Conservation (phyloP, 805 yeast species). For the Candida sakaeoensis region DNA sequence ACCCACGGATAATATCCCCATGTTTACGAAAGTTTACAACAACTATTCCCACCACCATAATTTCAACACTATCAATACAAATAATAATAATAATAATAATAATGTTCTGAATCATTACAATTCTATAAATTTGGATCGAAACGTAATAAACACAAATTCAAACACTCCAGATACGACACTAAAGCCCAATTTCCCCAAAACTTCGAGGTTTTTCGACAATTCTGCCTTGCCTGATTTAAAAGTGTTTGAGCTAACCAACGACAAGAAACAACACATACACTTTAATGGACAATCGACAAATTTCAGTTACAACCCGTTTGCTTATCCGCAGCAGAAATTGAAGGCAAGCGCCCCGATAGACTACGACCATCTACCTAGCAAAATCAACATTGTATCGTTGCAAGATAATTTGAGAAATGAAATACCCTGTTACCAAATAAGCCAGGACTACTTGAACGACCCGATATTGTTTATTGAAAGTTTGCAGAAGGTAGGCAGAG, state of each 20-base stretch:
- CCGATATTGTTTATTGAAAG: slow-evolving; percentile 66
- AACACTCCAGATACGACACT: not conserved
- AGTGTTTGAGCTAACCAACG: slow-evolving; percentile 14
- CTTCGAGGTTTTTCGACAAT: slow-evolving; percentile 24
- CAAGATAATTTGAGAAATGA: slow-evolving; percentile 13
- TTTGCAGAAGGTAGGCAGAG: slow-evolving; percentile 44
- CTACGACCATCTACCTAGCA: slow-evolving; percentile 31
- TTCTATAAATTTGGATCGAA: not conserved
- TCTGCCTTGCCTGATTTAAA: slow-evolving; percentile 22
- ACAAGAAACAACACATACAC: slow-evolving; percentile 13
- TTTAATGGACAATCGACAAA: slow-evolving; percentile 24
- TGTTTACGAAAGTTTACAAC: not conserved
- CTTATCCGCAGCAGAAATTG: slow-evolving; percentile 43
- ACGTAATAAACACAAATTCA: not conserved
- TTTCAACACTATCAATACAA: too few species aligned
- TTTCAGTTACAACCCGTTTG: slow-evolving; percentile 41
- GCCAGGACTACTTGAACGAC: slow-evolving; percentile 47
- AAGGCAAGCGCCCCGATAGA: slow-evolving; percentile 45
- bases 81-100: too few species aligned
- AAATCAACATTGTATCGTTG: slow-evolving; percentile 13
- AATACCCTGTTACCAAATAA: slow-evolving; percentile 59
- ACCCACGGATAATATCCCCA: not conserved
- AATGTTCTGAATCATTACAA: slow-evolving; percentile 1
- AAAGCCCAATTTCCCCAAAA: slow-evolving; percentile 19
- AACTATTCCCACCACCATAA: not conserved